phyloP scores from a whole-genome alignment of 805 yeast species.

The Blastobotrys attinorum region DNA sequence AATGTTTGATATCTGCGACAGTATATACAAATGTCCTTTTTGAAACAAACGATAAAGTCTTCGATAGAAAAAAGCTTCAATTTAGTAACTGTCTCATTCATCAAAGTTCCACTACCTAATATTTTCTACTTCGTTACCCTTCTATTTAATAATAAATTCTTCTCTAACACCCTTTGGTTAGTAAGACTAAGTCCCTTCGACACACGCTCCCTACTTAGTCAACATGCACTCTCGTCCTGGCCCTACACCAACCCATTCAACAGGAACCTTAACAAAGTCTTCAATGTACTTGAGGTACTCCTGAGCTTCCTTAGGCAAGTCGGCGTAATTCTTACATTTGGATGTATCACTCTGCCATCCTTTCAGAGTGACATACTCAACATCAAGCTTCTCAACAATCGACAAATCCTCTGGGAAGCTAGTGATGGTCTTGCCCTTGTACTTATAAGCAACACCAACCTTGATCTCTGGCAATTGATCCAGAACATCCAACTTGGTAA shows the following conservation, averaged over 20 bases:
- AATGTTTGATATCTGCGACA: no score
- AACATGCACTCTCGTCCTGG: slow-evolving; percentile 95
- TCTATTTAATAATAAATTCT: slow-evolving; percentile 1
- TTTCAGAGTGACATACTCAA: slow-evolving; percentile 81
- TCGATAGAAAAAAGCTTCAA: no score
- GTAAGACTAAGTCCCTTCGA: no score
- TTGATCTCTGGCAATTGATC: slow-evolving; percentile 83
- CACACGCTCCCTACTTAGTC: slow-evolving; percentile 31
- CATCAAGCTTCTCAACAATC: slow-evolving; percentile 81
- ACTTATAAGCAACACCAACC: slow-evolving; percentile 77
- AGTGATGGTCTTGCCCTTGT: slow-evolving; percentile 65
- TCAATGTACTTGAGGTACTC: slow-evolving; percentile 80
- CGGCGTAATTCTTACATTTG: slow-evolving; percentile 55
- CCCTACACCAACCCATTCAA: slow-evolving; percentile 98
- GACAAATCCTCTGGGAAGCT: slow-evolving; percentile 91
- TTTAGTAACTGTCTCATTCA: no score
- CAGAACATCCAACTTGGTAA: slow-evolving; percentile 91
- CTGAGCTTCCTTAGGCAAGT: slow-evolving; percentile 82
- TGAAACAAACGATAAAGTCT: no score
- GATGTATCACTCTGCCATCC: slow-evolving; percentile 93
- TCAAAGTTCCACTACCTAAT: no score
- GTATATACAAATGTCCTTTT: no score
- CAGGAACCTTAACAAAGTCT: slow-evolving; percentile 72
- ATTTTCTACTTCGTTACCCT: no score
- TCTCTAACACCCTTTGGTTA: no score